phyloP scores from a whole-genome alignment of 352 stramenopile species.

The Thraustochytrium sp. region DNA sequence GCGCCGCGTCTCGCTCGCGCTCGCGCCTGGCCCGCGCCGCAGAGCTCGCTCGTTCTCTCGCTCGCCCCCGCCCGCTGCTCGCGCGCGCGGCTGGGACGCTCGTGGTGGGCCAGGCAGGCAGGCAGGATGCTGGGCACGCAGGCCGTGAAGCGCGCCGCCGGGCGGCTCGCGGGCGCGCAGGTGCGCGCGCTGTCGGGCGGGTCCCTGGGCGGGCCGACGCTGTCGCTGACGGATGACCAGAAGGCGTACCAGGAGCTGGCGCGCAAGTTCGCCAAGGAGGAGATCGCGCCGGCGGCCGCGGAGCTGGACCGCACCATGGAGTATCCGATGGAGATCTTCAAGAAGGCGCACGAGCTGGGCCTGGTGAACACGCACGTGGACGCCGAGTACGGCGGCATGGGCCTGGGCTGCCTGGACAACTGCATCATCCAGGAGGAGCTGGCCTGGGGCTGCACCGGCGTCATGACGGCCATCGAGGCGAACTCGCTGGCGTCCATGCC shows the following conservation, averaged over 20 bases:
- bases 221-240: conserved; percentile 68
- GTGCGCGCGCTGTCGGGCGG: neutral
- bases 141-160: neutral
- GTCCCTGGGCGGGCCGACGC: conserved; percentile 1
- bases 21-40: no score
- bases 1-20: no score
- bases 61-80: no score
- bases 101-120: no score
- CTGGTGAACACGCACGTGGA: conserved; percentile 77
- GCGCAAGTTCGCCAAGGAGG: conserved; percentile 75
- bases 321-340: conserved; percentile 76
- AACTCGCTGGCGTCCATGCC: conserved; percentile 72
- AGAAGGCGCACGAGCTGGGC: conserved; percentile 76
- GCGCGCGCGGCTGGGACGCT: no score
- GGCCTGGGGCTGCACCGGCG: conserved; percentile 79
- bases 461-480: conserved; percentile 80
- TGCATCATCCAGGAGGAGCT: conserved; percentile 78
- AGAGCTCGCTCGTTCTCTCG: no score
- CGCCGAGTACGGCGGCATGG: conserved; percentile 69
- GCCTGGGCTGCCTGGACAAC: conserved; percentile 68
- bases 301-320: conserved; percentile 72
- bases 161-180: neutral
- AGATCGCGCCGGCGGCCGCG: conserved; percentile 77
- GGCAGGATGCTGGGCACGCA: no score
- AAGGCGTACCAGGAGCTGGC: conserved; percentile 72